These are phyloP conservation scores for Durusdinium trenchii DNA, from an alignment of 73 alveolate species.

Conservation along the genomic window DNA sequence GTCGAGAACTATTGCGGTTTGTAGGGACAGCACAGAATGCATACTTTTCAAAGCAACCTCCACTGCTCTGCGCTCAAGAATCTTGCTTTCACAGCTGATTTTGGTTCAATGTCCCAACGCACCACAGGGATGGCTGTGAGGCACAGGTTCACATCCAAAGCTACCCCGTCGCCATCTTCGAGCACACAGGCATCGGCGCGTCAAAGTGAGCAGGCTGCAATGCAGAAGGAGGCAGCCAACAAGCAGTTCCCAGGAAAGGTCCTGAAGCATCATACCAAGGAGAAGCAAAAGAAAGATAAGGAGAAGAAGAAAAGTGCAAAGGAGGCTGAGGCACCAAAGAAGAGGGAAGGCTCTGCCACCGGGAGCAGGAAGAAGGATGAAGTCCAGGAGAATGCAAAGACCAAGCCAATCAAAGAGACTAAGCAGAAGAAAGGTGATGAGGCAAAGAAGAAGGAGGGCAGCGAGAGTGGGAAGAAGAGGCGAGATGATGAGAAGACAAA, in stretches of 20 bases:
- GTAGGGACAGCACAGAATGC: neutral
- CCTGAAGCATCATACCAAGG: neutral
- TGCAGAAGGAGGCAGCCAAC: neutral
- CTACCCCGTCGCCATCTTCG: neutral
- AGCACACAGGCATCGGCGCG: neutral
- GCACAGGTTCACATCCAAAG: neutral
- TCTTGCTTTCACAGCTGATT: neutral
- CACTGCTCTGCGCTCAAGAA: neutral
- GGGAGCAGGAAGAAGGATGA: neutral
- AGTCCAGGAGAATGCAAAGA: neutral
- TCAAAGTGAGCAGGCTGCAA: neutral
- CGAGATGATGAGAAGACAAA: neutral
- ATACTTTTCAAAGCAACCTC: neutral
- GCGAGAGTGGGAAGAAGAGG: neutral
- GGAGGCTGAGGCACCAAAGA: neutral
- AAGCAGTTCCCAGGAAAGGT: neutral
- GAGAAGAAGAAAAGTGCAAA: neutral
- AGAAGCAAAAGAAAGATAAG: neutral
- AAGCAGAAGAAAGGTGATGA: neutral
- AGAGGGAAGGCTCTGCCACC: neutral
- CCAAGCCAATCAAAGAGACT: neutral
- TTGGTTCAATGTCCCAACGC: neutral
- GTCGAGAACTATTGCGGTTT: conserved; percentile 43
- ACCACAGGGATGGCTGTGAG: neutral
- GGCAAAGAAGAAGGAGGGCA: neutral